Conservation (phyloP, 2,329 filamentous ascomycete species). For the Penicillium olsonii region DNA sequence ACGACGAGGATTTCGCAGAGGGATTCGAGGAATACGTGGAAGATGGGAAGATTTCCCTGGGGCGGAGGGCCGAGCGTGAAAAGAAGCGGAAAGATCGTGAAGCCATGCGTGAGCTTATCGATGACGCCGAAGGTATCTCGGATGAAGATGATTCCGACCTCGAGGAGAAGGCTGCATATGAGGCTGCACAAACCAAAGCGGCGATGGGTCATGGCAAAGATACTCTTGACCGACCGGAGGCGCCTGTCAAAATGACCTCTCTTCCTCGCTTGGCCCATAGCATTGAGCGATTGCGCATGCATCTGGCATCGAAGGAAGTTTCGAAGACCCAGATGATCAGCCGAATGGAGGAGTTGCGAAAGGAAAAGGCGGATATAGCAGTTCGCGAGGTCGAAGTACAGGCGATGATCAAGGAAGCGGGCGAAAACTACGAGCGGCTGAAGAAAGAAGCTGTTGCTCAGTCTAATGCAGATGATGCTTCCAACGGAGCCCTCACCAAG, state of each 20-base stretch:
- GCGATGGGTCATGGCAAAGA: slow-evolving; percentile 64
- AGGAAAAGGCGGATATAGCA: slow-evolving; percentile 68
- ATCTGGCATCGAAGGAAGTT: slow-evolving; percentile 64
- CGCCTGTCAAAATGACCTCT: slow-evolving; percentile 73
- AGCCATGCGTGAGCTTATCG: slow-evolving; percentile 82
- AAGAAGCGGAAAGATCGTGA: slow-evolving; percentile 65
- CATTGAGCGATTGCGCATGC: slow-evolving; percentile 63
- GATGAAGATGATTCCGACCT: slow-evolving; percentile 66
- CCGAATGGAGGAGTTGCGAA: slow-evolving; percentile 65
- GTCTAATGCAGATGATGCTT: slow-evolving; percentile 25
- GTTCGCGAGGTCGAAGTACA: slow-evolving; percentile 78
- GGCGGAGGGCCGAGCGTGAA: slow-evolving; percentile 75
- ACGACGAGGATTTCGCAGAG: slow-evolving; percentile 91
- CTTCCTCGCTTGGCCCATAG: slow-evolving; percentile 72
- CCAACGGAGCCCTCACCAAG: slow-evolving; percentile 30
- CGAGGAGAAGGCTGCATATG: slow-evolving; percentile 75
- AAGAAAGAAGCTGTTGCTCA: slow-evolving; percentile 46
- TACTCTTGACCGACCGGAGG: slow-evolving; percentile 47
- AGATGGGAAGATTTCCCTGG: slow-evolving; percentile 76
- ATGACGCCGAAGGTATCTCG: slow-evolving; percentile 69
- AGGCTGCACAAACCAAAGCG: slow-evolving; percentile 79
- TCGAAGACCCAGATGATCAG: slow-evolving; percentile 62
- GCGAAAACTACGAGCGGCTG: slow-evolving; percentile 66
- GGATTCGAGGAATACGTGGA: slow-evolving; percentile 92
- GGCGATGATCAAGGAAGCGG: slow-evolving; percentile 75